These are phyloP conservation scores for Penicillium coffeae DNA, from an alignment of 495 filamentous ascomycete genomes.

Conservation along the genomic window DNA sequence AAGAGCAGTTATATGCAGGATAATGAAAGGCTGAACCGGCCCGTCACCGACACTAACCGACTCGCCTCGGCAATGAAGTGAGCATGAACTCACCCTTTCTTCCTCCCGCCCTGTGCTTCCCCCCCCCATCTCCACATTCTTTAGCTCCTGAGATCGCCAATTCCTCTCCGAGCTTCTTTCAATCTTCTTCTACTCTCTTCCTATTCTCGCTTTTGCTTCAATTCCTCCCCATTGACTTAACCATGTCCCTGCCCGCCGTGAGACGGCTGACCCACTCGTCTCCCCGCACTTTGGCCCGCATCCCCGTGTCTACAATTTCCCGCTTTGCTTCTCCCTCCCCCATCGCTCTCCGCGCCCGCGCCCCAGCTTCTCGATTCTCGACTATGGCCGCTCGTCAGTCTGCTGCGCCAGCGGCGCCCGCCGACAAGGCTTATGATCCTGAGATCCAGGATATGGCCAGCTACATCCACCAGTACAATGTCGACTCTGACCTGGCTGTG, in stretches of 20 bases:
- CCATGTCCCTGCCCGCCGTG: slow-evolving; percentile 34
- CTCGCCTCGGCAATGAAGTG: slow-evolving; percentile 27
- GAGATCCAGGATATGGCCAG: slow-evolving; percentile 92
- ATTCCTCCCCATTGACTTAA: slow-evolving; percentile 13
- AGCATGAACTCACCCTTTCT: slow-evolving; percentile 18
- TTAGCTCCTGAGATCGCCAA: slow-evolving; percentile 7
- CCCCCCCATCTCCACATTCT: slow-evolving; percentile 13
- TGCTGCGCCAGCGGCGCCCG: slow-evolving; percentile 31
- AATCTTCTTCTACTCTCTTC: slow-evolving; percentile 8
- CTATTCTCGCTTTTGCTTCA: slow-evolving; percentile 10
- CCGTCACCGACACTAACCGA: slow-evolving; percentile 26
- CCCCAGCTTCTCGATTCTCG: slow-evolving; percentile 34
- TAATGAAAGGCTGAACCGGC: background rate
- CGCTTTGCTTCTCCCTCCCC: slow-evolving; percentile 22
- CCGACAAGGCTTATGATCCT: slow-evolving; percentile 66
- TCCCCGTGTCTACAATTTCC: slow-evolving; percentile 35
- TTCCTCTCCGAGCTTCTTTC: slow-evolving; percentile 1
- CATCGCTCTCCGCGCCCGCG: slow-evolving; percentile 17
- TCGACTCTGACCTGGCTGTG: slow-evolving; percentile 90
- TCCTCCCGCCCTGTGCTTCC: background rate
- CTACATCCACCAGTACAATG: slow-evolving; percentile 88
- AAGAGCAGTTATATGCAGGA: too few species aligned
- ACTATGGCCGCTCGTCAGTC: slow-evolving; percentile 47
- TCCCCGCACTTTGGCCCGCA: slow-evolving; percentile 49
- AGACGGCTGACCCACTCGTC: slow-evolving; percentile 47